phyloP scores from a whole-genome alignment of 2,329 filamentous ascomycete genomes.

The Leptodontidium sp. region DNA sequence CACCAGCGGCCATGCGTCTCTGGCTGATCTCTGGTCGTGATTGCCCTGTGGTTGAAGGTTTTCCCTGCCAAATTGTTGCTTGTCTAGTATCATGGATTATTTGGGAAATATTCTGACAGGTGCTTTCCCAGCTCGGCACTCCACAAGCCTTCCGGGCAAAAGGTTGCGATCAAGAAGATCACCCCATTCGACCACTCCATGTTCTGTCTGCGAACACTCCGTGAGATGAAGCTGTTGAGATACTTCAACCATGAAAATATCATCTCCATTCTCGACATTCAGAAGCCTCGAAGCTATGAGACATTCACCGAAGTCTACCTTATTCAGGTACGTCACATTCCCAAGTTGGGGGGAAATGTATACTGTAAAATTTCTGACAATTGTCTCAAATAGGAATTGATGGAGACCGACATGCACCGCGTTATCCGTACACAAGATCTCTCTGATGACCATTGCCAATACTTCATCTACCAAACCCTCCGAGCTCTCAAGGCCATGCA shows the following conservation, averaged over 20 bases:
- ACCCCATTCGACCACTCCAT: conserved; percentile 99
- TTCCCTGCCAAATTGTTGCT: background rate
- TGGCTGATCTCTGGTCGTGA: background rate
- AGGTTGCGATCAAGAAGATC: conserved; percentile 99
- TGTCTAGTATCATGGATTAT: background rate
- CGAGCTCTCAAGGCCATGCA: conserved; percentile 99
- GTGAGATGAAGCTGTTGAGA: conserved; percentile 98
- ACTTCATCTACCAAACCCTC: conserved; percentile 99
- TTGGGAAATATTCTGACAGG: conserved; percentile 14
- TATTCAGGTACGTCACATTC: conserved; percentile 74
- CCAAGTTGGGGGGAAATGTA: background rate
- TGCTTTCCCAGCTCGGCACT: conserved; percentile 78
- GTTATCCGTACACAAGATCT: conserved; percentile 98
- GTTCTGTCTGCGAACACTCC: conserved; percentile 95
- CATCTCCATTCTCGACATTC: conserved; percentile 98
- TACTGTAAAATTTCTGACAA: conserved; percentile 26
- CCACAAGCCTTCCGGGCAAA: conserved; percentile 97
- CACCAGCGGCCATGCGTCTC: background rate
- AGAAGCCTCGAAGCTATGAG: conserved; percentile 96
- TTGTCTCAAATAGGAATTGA: conserved; percentile 74
- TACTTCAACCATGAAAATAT: conserved; percentile 99
- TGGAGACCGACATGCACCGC: conserved; percentile 99
- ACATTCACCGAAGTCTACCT: conserved; percentile 98
- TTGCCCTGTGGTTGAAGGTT: background rate
- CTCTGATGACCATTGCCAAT: conserved; percentile 99